Evolutionary conservation across 306 rosid genomes (phyloP).

Genomic region (Dalbergia cultrata): DNA sequence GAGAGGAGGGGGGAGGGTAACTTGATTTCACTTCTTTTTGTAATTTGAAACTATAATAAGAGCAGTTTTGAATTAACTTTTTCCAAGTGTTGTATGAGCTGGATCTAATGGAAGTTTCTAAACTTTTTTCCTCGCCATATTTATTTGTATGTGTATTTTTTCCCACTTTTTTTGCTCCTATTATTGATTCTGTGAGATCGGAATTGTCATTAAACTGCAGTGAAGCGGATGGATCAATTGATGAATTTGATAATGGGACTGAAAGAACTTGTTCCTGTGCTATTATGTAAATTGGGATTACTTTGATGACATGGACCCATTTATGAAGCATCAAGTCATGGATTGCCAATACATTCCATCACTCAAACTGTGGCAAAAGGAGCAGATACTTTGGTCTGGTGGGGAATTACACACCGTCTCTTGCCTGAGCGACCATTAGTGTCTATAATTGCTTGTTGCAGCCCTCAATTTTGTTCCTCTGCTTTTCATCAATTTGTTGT

Average conservation of each 20-base stretch:
- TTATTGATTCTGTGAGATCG: slow-evolving; percentile 49
- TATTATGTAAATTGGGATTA: slow-evolving; percentile 60
- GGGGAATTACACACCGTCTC: slow-evolving; percentile 39
- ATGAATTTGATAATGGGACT: slow-evolving; percentile 69
- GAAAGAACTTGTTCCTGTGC: slow-evolving; percentile 71
- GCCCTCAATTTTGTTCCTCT: slow-evolving; percentile 71
- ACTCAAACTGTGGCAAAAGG: slow-evolving; percentile 48
- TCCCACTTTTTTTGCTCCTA: neutral
- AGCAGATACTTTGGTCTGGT: slow-evolving; percentile 43
- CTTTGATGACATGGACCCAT: slow-evolving; percentile 45
- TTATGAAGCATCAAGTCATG: slow-evolving; percentile 39
- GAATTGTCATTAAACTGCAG: slow-evolving; percentile 57
- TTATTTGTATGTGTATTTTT: neutral
- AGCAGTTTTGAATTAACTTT: neutral
- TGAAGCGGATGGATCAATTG: slow-evolving; percentile 68
- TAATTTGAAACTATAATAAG: too few species aligned
- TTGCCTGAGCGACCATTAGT: slow-evolving; percentile 46
- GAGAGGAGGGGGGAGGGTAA: too few species aligned
- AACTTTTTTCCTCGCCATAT: neutral
- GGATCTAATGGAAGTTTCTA: neutral
- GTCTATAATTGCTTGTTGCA: slow-evolving; percentile 58
- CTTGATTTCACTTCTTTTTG: too few species aligned
- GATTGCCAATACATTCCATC: slow-evolving; percentile 48
- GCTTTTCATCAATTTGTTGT: slow-evolving; percentile 52
- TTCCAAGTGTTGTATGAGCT: neutral